phyloP scores from a whole-genome alignment of 495 filamentous ascomycete species.

The Penicillium verhagenii region DNA sequence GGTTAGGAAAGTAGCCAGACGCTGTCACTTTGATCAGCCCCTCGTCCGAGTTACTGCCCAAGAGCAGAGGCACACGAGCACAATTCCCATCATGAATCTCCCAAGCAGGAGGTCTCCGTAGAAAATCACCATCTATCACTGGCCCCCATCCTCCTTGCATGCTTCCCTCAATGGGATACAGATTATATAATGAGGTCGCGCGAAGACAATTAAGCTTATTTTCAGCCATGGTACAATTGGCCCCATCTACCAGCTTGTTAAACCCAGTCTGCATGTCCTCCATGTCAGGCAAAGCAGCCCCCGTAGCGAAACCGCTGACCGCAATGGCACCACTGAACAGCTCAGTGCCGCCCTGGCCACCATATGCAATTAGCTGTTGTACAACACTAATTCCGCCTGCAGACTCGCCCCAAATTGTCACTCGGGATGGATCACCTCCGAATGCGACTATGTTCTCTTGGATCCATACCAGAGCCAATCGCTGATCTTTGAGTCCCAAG shows the following conservation, averaged over 20 bases:
- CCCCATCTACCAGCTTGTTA: background rate
- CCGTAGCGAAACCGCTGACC: background rate
- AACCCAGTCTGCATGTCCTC: background rate
- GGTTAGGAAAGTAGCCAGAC: background rate
- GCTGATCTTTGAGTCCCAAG: conserved; percentile 58
- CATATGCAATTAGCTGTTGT: background rate
- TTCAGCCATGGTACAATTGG: background rate
- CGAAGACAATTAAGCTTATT: conserved; percentile 2
- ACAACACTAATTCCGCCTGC: conserved; percentile 18
- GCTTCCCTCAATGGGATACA: background rate
- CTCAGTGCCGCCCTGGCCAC: conserved; percentile 1
- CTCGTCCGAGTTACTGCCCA: conserved; percentile 1
- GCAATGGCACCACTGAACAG: conserved; percentile 4
- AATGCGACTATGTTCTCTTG: conserved; percentile 51
- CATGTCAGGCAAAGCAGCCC: background rate
- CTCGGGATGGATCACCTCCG: conserved; percentile 53
- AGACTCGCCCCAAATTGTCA: conserved; percentile 45
- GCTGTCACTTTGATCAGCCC: background rate
- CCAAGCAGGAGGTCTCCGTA: background rate
- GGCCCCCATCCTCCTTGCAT: background rate
- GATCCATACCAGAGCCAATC: conserved; percentile 56
- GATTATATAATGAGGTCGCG: background rate
- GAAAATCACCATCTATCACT: background rate
- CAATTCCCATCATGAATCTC: background rate
- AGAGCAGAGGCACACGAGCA: background rate